Conservation (phyloP, 75 land plant species). For the Selaginella moellendorffii region DNA sequence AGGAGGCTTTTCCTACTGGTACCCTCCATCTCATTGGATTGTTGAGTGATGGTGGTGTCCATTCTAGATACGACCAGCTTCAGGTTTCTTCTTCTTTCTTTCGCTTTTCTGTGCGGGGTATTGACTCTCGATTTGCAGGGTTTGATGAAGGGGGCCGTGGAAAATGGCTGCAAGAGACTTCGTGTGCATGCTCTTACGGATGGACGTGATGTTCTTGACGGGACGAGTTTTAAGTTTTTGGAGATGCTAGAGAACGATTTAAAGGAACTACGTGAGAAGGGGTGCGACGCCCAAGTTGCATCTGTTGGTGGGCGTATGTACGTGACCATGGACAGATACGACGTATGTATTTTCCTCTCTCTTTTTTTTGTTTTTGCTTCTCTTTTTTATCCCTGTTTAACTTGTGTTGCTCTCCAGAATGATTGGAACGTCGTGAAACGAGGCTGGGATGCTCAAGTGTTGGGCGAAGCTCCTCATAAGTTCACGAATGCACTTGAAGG, state of each 20-base stretch:
- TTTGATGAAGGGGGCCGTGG: constrained; percentile 69
- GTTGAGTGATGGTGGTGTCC: constrained; percentile 97
- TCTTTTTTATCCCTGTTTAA: background rate
- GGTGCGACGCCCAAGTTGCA: constrained; percentile 84
- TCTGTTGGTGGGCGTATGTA: constrained; percentile 99
- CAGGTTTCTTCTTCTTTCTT: constrained; percentile 30
- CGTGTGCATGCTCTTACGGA: constrained; percentile 89
- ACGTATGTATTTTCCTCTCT: constrained; percentile 31
- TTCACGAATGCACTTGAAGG: constrained; percentile 73
- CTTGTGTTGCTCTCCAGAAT: constrained; percentile 50
- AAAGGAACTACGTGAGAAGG: constrained; percentile 41
- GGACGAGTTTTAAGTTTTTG: constrained; percentile 69
- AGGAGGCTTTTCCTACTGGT: constrained; percentile 46
- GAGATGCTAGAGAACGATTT: constrained; percentile 75
- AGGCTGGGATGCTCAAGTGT: constrained; percentile 99
- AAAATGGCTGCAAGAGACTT: constrained; percentile 77
- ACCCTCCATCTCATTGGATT: constrained; percentile 90
- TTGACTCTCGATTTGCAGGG: constrained; percentile 26
- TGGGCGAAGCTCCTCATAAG: constrained; percentile 91
- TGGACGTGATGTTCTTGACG: constrained; percentile 96
- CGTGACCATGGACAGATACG: constrained; percentile 98
- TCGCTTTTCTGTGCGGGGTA: background rate
- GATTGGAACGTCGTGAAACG: constrained; percentile 96
- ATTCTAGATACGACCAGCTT: constrained; percentile 79
- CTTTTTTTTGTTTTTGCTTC: background rate